Evolutionary conservation across 2,329 filamentous ascomycete genomes (phyloP).

Genomic region (Epichloe bromicola): DNA sequence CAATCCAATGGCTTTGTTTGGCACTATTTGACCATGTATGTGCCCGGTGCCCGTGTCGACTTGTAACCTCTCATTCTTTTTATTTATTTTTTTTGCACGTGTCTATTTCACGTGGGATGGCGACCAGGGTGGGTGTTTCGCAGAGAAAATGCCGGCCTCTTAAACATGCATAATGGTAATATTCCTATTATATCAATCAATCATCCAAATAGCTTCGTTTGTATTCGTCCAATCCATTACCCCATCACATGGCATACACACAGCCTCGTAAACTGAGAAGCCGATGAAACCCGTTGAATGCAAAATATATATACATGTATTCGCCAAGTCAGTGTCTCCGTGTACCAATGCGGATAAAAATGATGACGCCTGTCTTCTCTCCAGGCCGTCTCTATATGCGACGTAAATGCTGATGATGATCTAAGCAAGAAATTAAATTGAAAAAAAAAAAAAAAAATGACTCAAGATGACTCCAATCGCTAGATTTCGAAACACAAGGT

Average conservation of each 20-base stretch:
- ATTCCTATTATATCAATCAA: no score
- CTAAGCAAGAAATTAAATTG: neutral
- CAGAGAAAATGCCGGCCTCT: no score
- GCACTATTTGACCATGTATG: neutral
- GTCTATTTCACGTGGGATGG: no score
- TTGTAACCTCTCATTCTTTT: neutral
- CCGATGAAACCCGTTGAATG: no score
- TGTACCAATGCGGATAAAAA: neutral
- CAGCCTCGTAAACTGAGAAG: no score
- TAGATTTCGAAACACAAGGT: neutral
- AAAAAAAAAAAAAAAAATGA: neutral
- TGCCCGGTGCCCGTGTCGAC: neutral
- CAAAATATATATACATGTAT: no score
- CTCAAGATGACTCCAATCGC: neutral
- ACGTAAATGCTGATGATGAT: neutral
- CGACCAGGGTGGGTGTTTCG: no score
- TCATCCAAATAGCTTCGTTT: no score
- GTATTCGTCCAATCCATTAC: no score
- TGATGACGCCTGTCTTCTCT: neutral
- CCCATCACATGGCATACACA: no score
- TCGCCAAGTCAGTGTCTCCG: no score
- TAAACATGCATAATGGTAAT: no score
- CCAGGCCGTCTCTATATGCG: neutral
- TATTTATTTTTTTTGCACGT: neutral
- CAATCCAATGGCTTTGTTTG: neutral